Evolutionary conservation across 2,329 filamentous ascomycete species (phyloP), one percentile per base, ranked within the genome.

Genomic region (Colletotrichum plurivorum): DNA sequence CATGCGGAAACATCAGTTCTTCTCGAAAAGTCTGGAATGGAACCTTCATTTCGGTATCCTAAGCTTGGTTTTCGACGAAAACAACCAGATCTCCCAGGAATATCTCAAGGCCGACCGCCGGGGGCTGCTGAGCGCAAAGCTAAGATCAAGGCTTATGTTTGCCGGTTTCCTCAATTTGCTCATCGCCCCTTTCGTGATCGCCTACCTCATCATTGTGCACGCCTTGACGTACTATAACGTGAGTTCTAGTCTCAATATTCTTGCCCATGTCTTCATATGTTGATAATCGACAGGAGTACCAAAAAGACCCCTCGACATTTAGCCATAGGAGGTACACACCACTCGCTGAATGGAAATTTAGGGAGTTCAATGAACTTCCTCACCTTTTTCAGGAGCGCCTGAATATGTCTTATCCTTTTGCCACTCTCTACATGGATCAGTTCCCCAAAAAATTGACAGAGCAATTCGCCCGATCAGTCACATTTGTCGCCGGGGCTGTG

Each of bases 381-480:
- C 96, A 99, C 79, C 86, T 98, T 2, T 99, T 98, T 75, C 89
- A 94, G 69, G 93, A 95, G 72, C 90, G 96, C 20, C 85, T 95
- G 49, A 95, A 97, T 72, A 97, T 98, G 92, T 97, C 96, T 0
- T 94, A 96, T 76, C 95, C 95, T 0, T 98, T 94, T 77, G 95
- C 96, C 2, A 94, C 92, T 41, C 90, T 94, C 55, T 99, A 99
- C 75, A 88, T 99, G 27, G 94, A 97, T 72, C 95, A 98, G 73
- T 99, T 99, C 70, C 96, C 96, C 0, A 98, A 98, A 78, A 91
- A 95, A 77, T 97, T 98, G 81, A 96, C 92, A 0, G 92, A 96
- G 70, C 94, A 97, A 74, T 78, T 95, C 43, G 93, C 93, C 12
- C 89, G 92, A 48, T 97, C 97, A 55, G 87, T 98, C 36, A 91